Percentiles rank a stretch among this genome's conserved stretches.
Evolutionary conservation across 2,329 filamentous ascomycete species (phyloP).

Genomic region (Trichophyton verrucosum): DNA sequence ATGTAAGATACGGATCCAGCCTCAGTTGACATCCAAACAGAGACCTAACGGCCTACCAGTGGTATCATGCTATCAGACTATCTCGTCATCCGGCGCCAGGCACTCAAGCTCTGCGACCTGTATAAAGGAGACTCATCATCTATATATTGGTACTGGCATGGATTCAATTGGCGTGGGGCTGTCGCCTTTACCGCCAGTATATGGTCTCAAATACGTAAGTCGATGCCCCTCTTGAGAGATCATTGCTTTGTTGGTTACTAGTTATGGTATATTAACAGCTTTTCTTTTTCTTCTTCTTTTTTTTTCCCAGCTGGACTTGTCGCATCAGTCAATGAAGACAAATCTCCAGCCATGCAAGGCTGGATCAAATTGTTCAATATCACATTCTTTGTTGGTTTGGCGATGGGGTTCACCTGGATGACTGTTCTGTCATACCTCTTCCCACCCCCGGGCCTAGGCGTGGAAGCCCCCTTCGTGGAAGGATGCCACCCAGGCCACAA

Average conservation of each 20-base stretch:
- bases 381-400: slow-evolving; percentile 31
- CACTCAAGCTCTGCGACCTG: slow-evolving; percentile 34
- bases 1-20: neutral
- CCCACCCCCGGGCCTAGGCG: slow-evolving; percentile 22
- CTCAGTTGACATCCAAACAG: neutral
- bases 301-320: slow-evolving; percentile 24
- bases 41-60: neutral
- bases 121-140: slow-evolving; percentile 27
- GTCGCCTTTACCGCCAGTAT: slow-evolving; percentile 16
- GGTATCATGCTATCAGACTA: slow-evolving; percentile 25
- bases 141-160: slow-evolving; percentile 34
- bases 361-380: slow-evolving; percentile 32
- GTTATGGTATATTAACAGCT: no score
- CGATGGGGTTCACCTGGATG: slow-evolving; percentile 26
- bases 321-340: slow-evolving; percentile 20
- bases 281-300: no score
- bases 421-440: slow-evolving; percentile 22
- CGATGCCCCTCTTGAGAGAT: neutral
- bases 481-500: neutral
- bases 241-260: neutral
- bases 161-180: slow-evolving; percentile 34
- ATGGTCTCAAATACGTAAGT: slow-evolving; percentile 5
- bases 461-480: slow-evolving; percentile 11
- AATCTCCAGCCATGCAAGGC: slow-evolving; percentile 16
- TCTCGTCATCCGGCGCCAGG: slow-evolving; percentile 25